phyloP scores from a whole-genome alignment of 306 rosid species.

The Neltuma alba region DNA sequence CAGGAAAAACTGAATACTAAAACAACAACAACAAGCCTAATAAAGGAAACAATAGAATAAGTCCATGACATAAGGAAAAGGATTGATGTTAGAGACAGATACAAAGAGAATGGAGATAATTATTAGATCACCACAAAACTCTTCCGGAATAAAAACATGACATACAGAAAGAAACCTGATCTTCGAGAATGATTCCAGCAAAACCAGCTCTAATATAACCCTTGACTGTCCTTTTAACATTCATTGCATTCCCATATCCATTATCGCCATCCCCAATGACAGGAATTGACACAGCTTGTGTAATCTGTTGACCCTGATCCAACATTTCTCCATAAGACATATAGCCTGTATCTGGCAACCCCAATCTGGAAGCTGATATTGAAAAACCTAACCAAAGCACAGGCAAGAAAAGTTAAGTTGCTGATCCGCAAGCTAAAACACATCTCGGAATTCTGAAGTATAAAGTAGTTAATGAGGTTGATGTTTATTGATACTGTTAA shows the following conservation, averaged over 20 bases:
- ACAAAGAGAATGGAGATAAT: background rate
- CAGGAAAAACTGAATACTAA: conserved; percentile 1
- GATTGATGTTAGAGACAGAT: background rate
- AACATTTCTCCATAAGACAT: conserved; percentile 88
- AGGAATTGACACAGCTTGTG: conserved; percentile 79
- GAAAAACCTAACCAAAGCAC: conserved; percentile 63
- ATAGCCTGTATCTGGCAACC: conserved; percentile 83
- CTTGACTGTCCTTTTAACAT: conserved; percentile 86
- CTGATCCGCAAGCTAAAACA: background rate
- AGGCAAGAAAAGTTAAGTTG: conserved; percentile 12
- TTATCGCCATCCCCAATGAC: conserved; percentile 88
- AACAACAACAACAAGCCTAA: too few species aligned
- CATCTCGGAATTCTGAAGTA: background rate
- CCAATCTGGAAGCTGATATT: conserved; percentile 73
- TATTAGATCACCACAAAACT: background rate
- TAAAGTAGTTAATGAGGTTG: background rate
- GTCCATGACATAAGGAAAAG: conserved; percentile 2
- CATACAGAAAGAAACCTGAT: conserved; percentile 60
- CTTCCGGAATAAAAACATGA: background rate
- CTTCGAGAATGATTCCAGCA: conserved; percentile 85
- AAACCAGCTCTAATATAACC: conserved; percentile 82
- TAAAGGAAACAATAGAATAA: background rate
- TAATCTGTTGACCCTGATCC: conserved; percentile 72
- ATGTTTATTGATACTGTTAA: background rate
- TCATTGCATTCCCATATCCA: conserved; percentile 90